Evolutionary conservation across 352 stramenopile species (phyloP), one percentile per base, ranked within the genome.

Genomic region (Globisporangium parvum): DNA sequence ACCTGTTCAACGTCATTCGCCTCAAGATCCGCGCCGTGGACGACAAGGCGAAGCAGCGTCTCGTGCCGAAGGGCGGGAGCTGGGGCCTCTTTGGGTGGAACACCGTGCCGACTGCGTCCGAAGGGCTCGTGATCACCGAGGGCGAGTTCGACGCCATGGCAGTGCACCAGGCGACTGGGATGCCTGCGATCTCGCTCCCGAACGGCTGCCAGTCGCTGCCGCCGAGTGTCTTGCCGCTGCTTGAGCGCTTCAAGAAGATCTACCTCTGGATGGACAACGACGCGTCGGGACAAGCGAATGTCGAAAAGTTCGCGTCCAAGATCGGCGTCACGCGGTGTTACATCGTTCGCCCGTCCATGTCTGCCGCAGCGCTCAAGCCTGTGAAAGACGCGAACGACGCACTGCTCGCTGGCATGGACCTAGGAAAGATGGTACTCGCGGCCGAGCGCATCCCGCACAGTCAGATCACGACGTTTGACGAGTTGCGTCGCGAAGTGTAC

Each of bases 221-320:
- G 5, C 79, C 92, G 8, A 96, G 96, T 45, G 76, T 99, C 15
- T 64, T 99, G 28, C 94, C 95, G 23, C 68, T 98, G 60, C 75
- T 99, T 21, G 96, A 99, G 73, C 77, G 83, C 6, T 99, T 99
- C 66, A 87, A 97, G 59, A 95, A 88, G 40, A 97, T 99, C 42
- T 98, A 98, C 72, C 67, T 99, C 23, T 99, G 97, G 97, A 98
- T 99, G 91, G 97, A 99, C 74, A 97, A 97, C 57, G 97, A 99
- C 70, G 76, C 75, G 11, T 85, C 95, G 0, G 96, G 97, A 14
- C 77, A 96, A 66, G 91, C 97, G 40, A 98, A 95, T 53, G 88
- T 97, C 4, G 88, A 98, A 50, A 98, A 98, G 63, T 98, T 99
- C 67, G 88, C 91, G 3, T 73, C 90, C 60, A 99, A 99, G 62